phyloP scores from a whole-genome alignment of 1,284 basidiomycete genomes.

The Tilletia setariae region DNA sequence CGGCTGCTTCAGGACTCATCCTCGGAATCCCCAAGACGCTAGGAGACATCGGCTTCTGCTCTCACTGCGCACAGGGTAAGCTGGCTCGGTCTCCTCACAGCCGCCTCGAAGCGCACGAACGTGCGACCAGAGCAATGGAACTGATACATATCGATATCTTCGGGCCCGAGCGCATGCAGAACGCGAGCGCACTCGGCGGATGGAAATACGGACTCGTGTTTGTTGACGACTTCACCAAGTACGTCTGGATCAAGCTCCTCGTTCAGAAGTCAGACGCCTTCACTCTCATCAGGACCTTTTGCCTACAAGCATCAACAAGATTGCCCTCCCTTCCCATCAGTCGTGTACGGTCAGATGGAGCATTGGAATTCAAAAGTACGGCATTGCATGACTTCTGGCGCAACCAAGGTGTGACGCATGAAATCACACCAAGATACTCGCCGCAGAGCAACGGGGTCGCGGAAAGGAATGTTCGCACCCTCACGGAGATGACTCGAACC shows the following conservation, averaged over 20 bases:
- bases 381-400: slow-evolving; percentile 6
- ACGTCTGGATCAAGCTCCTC: slow-evolving; percentile 5
- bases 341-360: slow-evolving; percentile 6
- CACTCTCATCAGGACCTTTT: background rate
- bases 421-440: background rate
- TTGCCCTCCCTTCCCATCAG: background rate
- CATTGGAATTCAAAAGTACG: background rate
- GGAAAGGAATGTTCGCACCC: background rate
- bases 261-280: background rate
- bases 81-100: background rate
- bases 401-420: background rate
- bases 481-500: background rate
- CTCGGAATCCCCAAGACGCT: background rate
- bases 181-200: background rate
- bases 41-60: background rate
- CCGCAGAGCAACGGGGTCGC: slow-evolving; percentile 10
- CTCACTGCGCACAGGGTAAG: slow-evolving; percentile 7
- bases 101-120: background rate
- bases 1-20: background rate
- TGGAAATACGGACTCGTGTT: background rate
- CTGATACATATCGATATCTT: slow-evolving; percentile 11
- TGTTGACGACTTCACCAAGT: slow-evolving; percentile 1
- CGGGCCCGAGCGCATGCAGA: background rate
- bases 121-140: slow-evolving; percentile 3
- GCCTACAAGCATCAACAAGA: background rate